These are phyloP conservation scores for Lotmaria passim DNA, from an alignment of 208 protist genomes.

Conservation along the genomic window DNA sequence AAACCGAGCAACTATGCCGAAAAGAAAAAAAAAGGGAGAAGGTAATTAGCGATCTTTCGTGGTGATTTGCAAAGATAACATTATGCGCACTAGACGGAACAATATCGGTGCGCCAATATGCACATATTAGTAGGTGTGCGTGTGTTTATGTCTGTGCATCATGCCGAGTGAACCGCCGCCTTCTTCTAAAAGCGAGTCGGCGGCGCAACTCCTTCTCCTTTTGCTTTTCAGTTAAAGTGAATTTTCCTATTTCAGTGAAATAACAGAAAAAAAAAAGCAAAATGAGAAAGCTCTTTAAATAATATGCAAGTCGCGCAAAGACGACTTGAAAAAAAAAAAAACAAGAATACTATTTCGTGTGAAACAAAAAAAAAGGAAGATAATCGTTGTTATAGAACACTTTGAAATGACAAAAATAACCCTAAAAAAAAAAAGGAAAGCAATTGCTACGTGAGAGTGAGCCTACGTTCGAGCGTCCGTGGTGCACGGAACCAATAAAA, in stretches of 20 bases:
- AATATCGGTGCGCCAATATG: too few relatives aligned
- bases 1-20: not conserved
- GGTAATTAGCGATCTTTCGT: too few relatives aligned
- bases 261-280: constrained; percentile 8
- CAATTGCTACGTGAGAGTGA: not conserved
- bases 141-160: too few relatives aligned
- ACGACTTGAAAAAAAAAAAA: constrained; percentile 19
- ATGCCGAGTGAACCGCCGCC: too few relatives aligned
- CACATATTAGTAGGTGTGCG: too few relatives aligned
- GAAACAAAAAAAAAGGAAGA: constrained; percentile 18
- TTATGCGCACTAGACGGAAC: too few relatives aligned
- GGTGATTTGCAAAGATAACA: too few relatives aligned
- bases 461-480: not conserved
- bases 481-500: not conserved
- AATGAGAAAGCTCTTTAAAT: not conserved
- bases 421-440: not conserved
- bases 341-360: constrained; percentile 15
- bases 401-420: constrained; percentile 1
- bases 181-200: too few relatives aligned
- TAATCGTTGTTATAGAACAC: constrained; percentile 13
- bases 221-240: not conserved
- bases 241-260: not conserved
- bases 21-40: not conserved
- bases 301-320: not conserved
- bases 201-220: too few relatives aligned